Base-by-base conservation (phyloP, 495 filamentous ascomycete genomes). In the Penicilliopsis zonata region DNA sequence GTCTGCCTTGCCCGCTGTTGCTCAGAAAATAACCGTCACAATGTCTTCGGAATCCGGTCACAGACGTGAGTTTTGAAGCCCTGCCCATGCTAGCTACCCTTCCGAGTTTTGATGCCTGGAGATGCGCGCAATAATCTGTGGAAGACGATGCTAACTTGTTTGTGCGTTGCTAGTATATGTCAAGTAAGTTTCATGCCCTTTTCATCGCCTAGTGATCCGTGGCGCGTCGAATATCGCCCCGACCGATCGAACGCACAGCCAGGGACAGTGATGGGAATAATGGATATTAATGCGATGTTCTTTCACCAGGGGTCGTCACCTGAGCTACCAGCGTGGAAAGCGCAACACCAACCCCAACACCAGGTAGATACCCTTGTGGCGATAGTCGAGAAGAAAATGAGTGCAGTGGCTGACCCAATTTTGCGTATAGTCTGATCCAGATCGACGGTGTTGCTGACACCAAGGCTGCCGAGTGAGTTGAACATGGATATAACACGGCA, bases 381-480 rank as follows among this genome's bases (percentile, higher is more conserved):
- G n/a, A n/a, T n/a, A n/a, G n/a, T n/a, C n/a, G n/a, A n/a, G n/a
- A n/a, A n/a, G n/a, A n/a, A n/a, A n/a, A n/a, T n/a, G n/a, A n/a
- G n/a, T n/a, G 38, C 43, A 35, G 35, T 16, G 37, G 20, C 13
- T 33, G 30, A 35, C 31, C 22, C 21, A 31, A 24, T 16, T 36
- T 19, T 28, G 12, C 26, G 26, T 30, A 39, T 38, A 70, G 67
- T 54, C 70, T 98, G 63, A 77, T 98, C 70, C 84, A 94, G 73
- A 92, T 98, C 55, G 84, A 96, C 68, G 88, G 88, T 61, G 90
- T 94, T 47, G 85, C 88, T 49, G 75, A 80, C 70, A 67, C 80
- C 43, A 67, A 78, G 45, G 84, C 80, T 53, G 90, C 90, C 57
- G 78, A 71, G 80, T 86, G 76, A 42, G 73, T 81, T 40, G 13